Base-by-base conservation (phyloP, 208 protist species). In the Trypanosoma platydactyli region DNA sequence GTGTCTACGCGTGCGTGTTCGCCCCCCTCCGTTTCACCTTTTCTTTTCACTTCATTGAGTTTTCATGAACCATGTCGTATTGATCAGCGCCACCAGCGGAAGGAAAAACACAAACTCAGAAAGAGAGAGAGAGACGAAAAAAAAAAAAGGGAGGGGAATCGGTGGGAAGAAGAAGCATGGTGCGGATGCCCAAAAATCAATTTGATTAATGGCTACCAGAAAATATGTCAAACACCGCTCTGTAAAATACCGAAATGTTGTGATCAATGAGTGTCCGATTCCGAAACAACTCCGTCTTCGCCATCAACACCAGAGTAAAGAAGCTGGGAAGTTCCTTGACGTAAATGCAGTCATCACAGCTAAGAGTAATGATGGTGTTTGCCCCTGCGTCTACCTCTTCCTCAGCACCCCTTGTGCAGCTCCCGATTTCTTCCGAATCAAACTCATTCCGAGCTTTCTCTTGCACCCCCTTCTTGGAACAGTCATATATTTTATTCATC, bases 171-270 rank as follows among this genome's bases (percentile, higher is more conserved):
- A 38, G 33, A 38, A 44, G 13, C 38, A 44, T 45, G 24, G 44
- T 45, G 7, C 11, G 22, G 27, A 45, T 15, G 51, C 24, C 65
- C 48, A 57, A 15, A 46, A 41, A 11, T 24, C 24, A 41, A 50
- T 48, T 6, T 7, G 5, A 29, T 16, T 51, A 22, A 24, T 27
- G 18, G n/a, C 20, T 48, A 4, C 80, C 73, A 33, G 48, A 82
- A 67, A 95, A 95, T 62, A 91, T 92, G 30, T 79, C 76, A 49
- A 76, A 76, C 22, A 69, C 81, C 5, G 90, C 83, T 46, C 81
- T 86, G 76, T 91, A 92, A 60, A 91, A 95, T n/a, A 83, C 79
- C 45, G 84, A 77, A 48, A 95, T 80, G 67, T 95, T 95, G 57
- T 78, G 65, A 51, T 95, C 87, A 73, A 95, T 95, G 35, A 95